Conservation (phyloP, 1,284 basidiomycete species). For the Pyrrhoderma noxium region DNA sequence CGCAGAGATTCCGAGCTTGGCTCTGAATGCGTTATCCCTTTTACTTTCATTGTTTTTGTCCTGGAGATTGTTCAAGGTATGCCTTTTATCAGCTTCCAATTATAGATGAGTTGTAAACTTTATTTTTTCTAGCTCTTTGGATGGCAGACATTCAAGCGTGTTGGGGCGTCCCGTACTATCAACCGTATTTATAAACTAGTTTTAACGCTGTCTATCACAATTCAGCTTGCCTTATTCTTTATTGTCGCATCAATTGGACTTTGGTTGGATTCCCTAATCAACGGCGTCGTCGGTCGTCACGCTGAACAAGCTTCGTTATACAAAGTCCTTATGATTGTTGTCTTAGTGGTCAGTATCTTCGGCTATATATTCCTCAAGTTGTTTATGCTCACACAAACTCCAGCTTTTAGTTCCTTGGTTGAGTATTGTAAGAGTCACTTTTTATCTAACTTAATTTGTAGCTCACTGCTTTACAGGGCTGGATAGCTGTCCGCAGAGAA, state of each 20-base stretch:
- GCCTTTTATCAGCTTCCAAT: not conserved
- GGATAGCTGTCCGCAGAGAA: constrained; percentile 67
- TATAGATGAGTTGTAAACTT: constrained; percentile 1
- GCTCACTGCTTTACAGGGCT: constrained; percentile 41
- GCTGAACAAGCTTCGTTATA: constrained; percentile 41
- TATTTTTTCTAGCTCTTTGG: constrained; percentile 49
- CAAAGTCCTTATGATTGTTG: constrained; percentile 47
- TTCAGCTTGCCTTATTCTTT: constrained; percentile 73
- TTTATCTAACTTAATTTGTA: constrained; percentile 7
- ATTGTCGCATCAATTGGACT: constrained; percentile 59
- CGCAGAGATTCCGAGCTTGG: constrained; percentile 59
- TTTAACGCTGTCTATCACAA: constrained; percentile 59
- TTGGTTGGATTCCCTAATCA: constrained; percentile 71
- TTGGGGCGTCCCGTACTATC: constrained; percentile 68
- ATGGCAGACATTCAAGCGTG: constrained; percentile 80
- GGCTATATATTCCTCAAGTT: not conserved
- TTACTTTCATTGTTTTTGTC: constrained; percentile 57
- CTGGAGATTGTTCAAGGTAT: constrained; percentile 68
- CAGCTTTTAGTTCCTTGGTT: constrained; percentile 67
- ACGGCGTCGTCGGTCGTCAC: constrained; percentile 51
- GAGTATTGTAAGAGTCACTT: constrained; percentile 24
- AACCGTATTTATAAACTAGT: constrained; percentile 69
- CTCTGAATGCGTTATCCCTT: constrained; percentile 53
- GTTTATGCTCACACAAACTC: not conserved
- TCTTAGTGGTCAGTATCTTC: constrained; percentile 44